Evolutionary conservation across 2,329 filamentous ascomycete genomes (phyloP).

Genomic region (Fusarium brachygibbosum): DNA sequence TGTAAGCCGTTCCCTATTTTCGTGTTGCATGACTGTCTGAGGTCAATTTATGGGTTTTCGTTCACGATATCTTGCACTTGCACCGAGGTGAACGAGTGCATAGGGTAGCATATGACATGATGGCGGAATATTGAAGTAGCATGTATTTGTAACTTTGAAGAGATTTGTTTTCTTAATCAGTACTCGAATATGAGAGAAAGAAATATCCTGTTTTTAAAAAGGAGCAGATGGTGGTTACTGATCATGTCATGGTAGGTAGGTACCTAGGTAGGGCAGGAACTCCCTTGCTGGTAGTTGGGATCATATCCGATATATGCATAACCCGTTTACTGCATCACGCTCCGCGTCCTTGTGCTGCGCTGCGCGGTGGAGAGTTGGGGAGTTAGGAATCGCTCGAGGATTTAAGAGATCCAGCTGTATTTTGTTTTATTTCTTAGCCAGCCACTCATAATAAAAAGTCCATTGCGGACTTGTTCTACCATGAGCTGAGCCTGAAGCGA

Average conservation of each 20-base stretch:
- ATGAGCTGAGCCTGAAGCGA: constrained; percentile 45
- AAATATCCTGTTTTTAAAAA: neutral
- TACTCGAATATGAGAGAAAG: neutral
- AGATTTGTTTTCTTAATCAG: neutral
- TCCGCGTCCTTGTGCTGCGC: constrained; percentile 17
- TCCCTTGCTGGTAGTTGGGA: neutral
- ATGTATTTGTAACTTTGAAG: neutral
- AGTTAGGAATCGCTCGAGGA: constrained; percentile 43
- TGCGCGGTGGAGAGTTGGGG: constrained; percentile 14
- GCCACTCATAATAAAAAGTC: constrained; percentile 30
- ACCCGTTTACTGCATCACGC: constrained; percentile 31
- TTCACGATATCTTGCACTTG: constrained; percentile 7
- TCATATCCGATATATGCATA: constrained; percentile 24
- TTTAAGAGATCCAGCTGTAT: constrained; percentile 3
- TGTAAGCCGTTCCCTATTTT: neutral
- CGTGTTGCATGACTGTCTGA: neutral
- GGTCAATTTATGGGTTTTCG: neutral
- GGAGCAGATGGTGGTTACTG: neutral
- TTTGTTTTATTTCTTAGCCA: constrained; percentile 11
- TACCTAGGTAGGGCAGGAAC: neutral
- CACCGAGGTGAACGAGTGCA: neutral
- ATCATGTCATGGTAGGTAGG: neutral
- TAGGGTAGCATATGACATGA: neutral
- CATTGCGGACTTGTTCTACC: constrained; percentile 38
- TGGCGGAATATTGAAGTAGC: neutral